A percentile compares a stretch with the other conserved stretches of the same genome.
Conservation (phyloP, 1,284 basidiomycete genomes). For the Apiotrichum domesticum region DNA sequence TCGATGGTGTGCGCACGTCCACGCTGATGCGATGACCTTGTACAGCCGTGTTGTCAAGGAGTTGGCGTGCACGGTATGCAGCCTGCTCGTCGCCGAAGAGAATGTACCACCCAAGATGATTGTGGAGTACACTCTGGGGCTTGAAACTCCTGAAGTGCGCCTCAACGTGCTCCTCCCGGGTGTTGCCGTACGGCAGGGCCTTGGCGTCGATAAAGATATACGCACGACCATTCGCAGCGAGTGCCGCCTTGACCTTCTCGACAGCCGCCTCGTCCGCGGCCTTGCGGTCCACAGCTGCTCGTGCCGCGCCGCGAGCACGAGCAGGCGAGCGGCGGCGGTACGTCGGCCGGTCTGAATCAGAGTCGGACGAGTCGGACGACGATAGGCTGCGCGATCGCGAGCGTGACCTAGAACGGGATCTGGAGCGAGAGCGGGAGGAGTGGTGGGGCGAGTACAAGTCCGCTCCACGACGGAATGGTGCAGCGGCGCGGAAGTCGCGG, state of each 20-base stretch:
- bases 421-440: constrained; percentile 4
- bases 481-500: constrained; percentile 10
- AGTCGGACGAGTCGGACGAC: constrained; percentile 26
- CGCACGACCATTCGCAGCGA: constrained; percentile 30
- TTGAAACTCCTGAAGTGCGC: constrained; percentile 44
- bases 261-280: constrained; percentile 26
- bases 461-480: background rate
- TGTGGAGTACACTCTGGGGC: constrained; percentile 33
- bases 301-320: constrained; percentile 11
- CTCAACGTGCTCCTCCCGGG: constrained; percentile 28
- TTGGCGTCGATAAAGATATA: constrained; percentile 39
- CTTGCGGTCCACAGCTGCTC: constrained; percentile 14
- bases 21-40: constrained; percentile 29
- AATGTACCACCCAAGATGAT: constrained; percentile 39
- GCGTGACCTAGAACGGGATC: constrained; percentile 17
- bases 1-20: constrained; percentile 23
- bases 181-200: constrained; percentile 21
- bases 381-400: constrained; percentile 18
- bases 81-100: constrained; percentile 33
- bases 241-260: constrained; percentile 26
- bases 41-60: constrained; percentile 35
- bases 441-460: constrained; percentile 13
- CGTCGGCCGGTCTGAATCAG: constrained; percentile 23
- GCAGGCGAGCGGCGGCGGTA: constrained; percentile 18
- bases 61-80: constrained; percentile 25